Base-by-base conservation (phyloP, 2,329 filamentous ascomycete genomes). In the Botrytis aclada region DNA sequence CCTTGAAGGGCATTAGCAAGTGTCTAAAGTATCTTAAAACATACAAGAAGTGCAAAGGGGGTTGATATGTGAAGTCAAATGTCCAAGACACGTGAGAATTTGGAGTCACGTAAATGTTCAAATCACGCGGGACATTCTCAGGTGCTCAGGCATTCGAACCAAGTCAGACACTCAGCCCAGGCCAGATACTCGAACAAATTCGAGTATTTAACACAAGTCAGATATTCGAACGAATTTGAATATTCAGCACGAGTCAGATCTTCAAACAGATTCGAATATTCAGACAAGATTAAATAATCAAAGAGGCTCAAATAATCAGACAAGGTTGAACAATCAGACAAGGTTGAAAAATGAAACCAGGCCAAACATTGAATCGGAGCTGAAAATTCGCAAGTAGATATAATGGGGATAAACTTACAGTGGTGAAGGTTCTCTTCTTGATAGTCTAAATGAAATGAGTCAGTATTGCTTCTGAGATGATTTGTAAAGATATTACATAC, bases 401-500 rank as follows among this genome's bases (percentile, higher is more conserved):
- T 12, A 29, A n/a, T 7, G 7, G 29, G 2, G 0, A 25, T 8
- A 18, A 47, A 25, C 62, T 65, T 47, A 65, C 64, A n/a, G 64
- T 66, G 14, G 64, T 66, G 22, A 66, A 66, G 2, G 64, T 66
- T 51, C 62, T 65, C 20, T 65, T 47, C 20, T 34, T 65, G 12
- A 65, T 47, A 9, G 60, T 62, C 60, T 62, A 62, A 8, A 63
- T 7, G 14, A 8, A 20, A 25, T 47, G 41, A 63, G 18, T 29
- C n/a, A 54, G 37, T 22, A 25, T 51, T 67, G 54, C 29, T 43
- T 87, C 97, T 97, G 87, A 18, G 18, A 29, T 0, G 2, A 4
- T 29, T 56, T 16, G 51, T 32, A 3, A 18, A 56, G n/a, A 9
- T 95, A 96, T 76, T n/a, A 62, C 60, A 97, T 85, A 22, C 88